Evolutionary conservation across 345 rosid genomes (phyloP), one percentile per base, ranked within the genome.

Genomic region (Boechera stricta): DNA sequence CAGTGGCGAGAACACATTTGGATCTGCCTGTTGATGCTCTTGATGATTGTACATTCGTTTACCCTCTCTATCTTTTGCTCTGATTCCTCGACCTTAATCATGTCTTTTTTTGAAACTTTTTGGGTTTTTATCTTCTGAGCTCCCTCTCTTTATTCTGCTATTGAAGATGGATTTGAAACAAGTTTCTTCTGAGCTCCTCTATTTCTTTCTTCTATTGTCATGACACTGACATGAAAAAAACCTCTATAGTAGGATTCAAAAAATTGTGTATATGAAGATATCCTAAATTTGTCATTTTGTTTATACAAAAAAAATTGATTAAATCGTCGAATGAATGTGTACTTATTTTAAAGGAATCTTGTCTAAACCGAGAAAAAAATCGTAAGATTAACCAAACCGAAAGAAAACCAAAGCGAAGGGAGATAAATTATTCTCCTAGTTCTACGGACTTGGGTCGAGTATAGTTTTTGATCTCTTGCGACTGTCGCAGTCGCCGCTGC

Each of bases 1-100:
- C 86, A 90, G 94, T 31, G 96, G 97, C 15, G 96, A 90, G 78
- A 92, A 92, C 82, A 87, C 94, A 24, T 92, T 92, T 58, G 97
- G 97, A 65, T 71, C 47, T 12, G 3, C 32, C 29, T 78, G 73
- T 32, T 78, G 55, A 65, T 77, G 36, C 18, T 64, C 41, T 21
- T 71, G 62, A 47, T 64, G 69, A 72, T 58, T 78, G 77, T 78
- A 78, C 64, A 72, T 78, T 72, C 39, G 35, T 48, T n/a, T 47
- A 44, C n/a, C 9, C 15, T 3, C 24, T 38, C 36, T 64, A 47
- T 67, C 61, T 35, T 63, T 54, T 69, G 38, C 67, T 66, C 72
- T 59, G 36, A 45, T 69, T 54, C 7, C 11, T 63, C 52, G 28
- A 63, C 71, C 39, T 54, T 57, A 70, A 63, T 70, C 55, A 63